phyloP scores from a whole-genome alignment of 2,329 filamentous ascomycete species.

The Cercospora janseana region DNA sequence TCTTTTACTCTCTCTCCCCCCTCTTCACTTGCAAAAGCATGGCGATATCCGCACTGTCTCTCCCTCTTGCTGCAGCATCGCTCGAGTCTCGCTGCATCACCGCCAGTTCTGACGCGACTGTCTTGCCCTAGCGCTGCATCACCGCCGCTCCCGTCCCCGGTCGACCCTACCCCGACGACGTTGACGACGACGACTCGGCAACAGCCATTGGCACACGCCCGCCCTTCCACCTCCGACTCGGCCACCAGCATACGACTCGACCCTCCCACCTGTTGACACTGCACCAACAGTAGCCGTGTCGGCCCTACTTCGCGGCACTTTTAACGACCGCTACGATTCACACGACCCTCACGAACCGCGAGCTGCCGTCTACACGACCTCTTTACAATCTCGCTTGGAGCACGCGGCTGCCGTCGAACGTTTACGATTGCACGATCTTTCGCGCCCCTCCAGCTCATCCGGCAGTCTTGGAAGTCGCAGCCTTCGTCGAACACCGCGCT shows the following conservation, averaged over 20 bases:
- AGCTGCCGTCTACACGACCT: slow-evolving; percentile 46
- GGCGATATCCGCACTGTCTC: slow-evolving; percentile 14
- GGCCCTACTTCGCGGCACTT: slow-evolving; percentile 40
- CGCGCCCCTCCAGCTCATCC: slow-evolving; percentile 54
- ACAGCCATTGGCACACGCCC: slow-evolving; percentile 14
- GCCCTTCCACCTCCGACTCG: neutral
- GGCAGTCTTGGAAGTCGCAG: slow-evolving; percentile 48
- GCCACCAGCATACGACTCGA: neutral
- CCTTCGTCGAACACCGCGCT: slow-evolving; percentile 54
- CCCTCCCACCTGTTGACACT: slow-evolving; percentile 10
- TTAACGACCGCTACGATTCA: slow-evolving; percentile 55
- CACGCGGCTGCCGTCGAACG: slow-evolving; percentile 38
- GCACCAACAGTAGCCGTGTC: slow-evolving; percentile 42
- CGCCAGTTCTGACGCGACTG: slow-evolving; percentile 5
- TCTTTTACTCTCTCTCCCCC: neutral
- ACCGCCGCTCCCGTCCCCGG: too few relatives aligned
- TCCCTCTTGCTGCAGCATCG: slow-evolving; percentile 10
- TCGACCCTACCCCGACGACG: neutral
- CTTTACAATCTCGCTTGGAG: slow-evolving; percentile 50
- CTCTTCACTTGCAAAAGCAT: neutral
- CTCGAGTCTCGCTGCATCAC: slow-evolving; percentile 1
- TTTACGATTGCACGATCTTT: slow-evolving; percentile 35
- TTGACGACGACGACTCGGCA: neutral
- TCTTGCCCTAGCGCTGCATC: slow-evolving; percentile 9
- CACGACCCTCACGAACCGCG: slow-evolving; percentile 44